A percentile compares a stretch with the other conserved stretches of the same genome.
phyloP scores from a whole-genome alignment of 208 protist genomes.

The Endotrypanum monterogeii region DNA sequence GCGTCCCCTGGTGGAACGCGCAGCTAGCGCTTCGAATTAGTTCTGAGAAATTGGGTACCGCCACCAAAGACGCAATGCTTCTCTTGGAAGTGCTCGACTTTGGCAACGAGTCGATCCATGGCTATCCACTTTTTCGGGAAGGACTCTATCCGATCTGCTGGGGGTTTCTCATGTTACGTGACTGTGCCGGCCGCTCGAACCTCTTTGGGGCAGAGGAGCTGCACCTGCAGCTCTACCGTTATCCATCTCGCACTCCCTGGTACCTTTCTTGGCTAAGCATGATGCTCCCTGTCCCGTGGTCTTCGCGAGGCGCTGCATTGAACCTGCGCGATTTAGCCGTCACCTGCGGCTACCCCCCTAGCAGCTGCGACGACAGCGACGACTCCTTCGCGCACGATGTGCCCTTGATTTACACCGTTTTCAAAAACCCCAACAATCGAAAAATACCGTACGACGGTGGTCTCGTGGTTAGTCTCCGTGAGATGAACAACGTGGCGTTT shows the following conservation, averaged over 20 bases:
- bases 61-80: conserved; percentile 40
- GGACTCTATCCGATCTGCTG: conserved; percentile 80
- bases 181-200: conserved; percentile 44
- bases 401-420: conserved; percentile 56
- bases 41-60: conserved; percentile 9
- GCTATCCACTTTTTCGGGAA: conserved; percentile 41
- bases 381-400: conserved; percentile 1
- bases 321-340: conserved; percentile 11
- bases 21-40: conserved; percentile 52
- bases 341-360: conserved; percentile 2
- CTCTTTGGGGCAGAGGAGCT: conserved; percentile 28
- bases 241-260: conserved; percentile 59
- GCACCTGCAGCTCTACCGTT: conserved; percentile 82
- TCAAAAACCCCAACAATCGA: conserved; percentile 44
- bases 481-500: conserved; percentile 16
- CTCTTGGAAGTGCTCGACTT: conserved; percentile 86
- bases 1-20: conserved; percentile 74
- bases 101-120: conserved; percentile 66
- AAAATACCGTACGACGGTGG: conserved; percentile 61
- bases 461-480: conserved; percentile 33
- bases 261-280: conserved; percentile 44
- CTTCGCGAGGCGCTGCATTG: conserved; percentile 27
- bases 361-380: background rate
- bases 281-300: conserved; percentile 43
- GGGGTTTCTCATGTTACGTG: conserved; percentile 77